Evolutionary conservation across 192 early-diverging fungal species (phyloP).

Genomic region (Chytriomyces hyalinus): DNA sequence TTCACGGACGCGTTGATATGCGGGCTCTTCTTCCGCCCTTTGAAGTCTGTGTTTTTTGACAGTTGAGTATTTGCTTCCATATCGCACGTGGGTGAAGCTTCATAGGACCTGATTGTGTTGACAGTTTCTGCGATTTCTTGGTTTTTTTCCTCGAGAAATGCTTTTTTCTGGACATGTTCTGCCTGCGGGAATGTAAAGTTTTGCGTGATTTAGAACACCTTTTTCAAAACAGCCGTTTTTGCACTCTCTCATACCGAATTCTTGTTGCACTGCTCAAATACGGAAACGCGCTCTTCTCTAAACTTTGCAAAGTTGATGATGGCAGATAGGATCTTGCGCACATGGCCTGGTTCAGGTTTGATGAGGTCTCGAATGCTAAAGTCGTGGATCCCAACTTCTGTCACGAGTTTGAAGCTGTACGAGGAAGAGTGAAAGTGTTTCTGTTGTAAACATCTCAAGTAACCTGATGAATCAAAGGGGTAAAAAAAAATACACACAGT

Average conservation of each 20-base stretch:
- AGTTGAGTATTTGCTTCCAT: background rate
- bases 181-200: conserved; percentile 27
- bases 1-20: conserved; percentile 53
- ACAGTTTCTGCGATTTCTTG: conserved; percentile 63
- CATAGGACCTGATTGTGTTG: conserved; percentile 44
- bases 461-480: background rate
- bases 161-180: conserved; percentile 47
- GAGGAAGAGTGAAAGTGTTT: background rate
- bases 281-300: conserved; percentile 73
- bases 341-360: conserved; percentile 72
- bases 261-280: conserved; percentile 67
- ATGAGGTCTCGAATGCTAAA: conserved; percentile 81
- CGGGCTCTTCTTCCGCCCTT: conserved; percentile 60
- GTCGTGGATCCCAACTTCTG: conserved; percentile 73
- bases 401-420: conserved; percentile 63
- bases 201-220: background rate
- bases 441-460: conserved; percentile 28
- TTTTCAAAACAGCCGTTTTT: background rate
- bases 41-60: conserved; percentile 44
- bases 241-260: conserved; percentile 54
- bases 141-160: conserved; percentile 57
- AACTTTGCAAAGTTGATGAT: conserved; percentile 93
- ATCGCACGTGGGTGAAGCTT: background rate
- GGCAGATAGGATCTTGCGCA: conserved; percentile 76
- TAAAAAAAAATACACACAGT: conserved; percentile 51